Conservation (phyloP, 345 rosid species). For the Arabidopsis suecica region DNA sequence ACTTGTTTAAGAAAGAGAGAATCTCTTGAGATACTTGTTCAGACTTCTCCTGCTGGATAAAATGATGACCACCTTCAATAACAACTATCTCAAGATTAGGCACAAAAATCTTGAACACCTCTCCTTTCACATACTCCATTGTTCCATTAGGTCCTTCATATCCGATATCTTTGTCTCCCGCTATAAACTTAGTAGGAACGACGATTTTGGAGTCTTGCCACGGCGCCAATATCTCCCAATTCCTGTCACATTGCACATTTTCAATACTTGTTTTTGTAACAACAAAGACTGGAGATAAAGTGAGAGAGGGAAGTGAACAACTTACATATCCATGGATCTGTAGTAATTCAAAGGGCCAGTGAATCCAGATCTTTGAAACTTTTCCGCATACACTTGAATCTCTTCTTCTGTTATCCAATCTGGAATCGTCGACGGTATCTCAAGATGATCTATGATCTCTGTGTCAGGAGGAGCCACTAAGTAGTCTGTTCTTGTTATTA, state of each 20-base stretch:
- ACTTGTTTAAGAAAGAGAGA: slow-evolving; percentile 53
- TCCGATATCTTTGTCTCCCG: slow-evolving; percentile 61
- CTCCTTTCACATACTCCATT: slow-evolving; percentile 57
- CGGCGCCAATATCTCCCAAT: slow-evolving; percentile 64
- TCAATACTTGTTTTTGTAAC: not conserved
- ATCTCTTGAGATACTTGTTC: slow-evolving; percentile 62
- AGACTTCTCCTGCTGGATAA: slow-evolving; percentile 64
- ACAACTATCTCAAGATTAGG: slow-evolving; percentile 61
- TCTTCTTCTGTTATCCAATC: slow-evolving; percentile 74
- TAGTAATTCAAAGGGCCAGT: slow-evolving; percentile 66
- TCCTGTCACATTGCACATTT: slow-evolving; percentile 47
- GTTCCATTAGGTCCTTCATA: slow-evolving; percentile 44
- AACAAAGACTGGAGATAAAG: not conserved
- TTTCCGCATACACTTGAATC: slow-evolving; percentile 63
- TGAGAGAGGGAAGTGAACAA: not conserved
- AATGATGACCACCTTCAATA: slow-evolving; percentile 71
- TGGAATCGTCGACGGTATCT: slow-evolving; percentile 57
- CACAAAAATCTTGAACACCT: slow-evolving; percentile 55
- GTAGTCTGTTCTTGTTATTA: slow-evolving; percentile 53
- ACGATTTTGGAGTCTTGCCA: slow-evolving; percentile 64
- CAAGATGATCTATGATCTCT: slow-evolving; percentile 67
- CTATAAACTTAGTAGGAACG: slow-evolving; percentile 60
- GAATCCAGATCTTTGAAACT: slow-evolving; percentile 72
- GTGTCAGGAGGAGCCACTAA: slow-evolving; percentile 64
- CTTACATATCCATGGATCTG: slow-evolving; percentile 68